Conservation (phyloP, 2,329 filamentous ascomycete genomes). For the Sporothrix sp. region DNA sequence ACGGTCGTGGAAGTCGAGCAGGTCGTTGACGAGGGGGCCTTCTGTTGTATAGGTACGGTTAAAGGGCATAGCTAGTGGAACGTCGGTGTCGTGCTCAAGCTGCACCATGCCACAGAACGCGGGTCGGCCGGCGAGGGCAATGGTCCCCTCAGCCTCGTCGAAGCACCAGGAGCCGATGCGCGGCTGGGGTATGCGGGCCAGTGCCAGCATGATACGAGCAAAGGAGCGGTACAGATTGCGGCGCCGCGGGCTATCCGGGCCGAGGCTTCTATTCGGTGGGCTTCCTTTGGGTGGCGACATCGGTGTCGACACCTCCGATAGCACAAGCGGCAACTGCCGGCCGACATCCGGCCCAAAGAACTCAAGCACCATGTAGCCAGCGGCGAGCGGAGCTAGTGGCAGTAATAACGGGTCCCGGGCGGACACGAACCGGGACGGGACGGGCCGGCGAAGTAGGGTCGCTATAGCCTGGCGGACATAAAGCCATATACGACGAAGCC, state of each 20-base stretch:
- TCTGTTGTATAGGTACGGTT: conserved; percentile 24
- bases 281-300: too few species aligned
- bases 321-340: conserved; percentile 23
- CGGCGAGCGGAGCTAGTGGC: neutral
- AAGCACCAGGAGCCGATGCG: conserved; percentile 23
- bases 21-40: conserved; percentile 22
- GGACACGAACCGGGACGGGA: neutral
- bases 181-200: conserved; percentile 22
- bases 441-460: neutral
- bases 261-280: too few species aligned
- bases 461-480: neutral
- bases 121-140: conserved; percentile 11
- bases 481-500: neutral
- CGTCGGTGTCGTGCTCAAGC: conserved; percentile 21
- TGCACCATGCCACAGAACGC: conserved; percentile 20
- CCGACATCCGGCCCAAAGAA: conserved; percentile 19
- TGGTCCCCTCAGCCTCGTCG: conserved; percentile 19
- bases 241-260: too few species aligned
- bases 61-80: neutral
- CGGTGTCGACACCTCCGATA: too few species aligned
- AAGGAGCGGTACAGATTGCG: too few species aligned
- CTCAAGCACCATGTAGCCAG: conserved; percentile 23
- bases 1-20: conserved; percentile 23
- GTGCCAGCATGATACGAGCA: conserved; percentile 22
- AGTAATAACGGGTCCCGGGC: conserved; percentile 13